Evolutionary conservation across 192 early-diverging fungal species (phyloP), one percentile per base, ranked within the genome.

Genomic region (Rhizophlyctis rosea): DNA sequence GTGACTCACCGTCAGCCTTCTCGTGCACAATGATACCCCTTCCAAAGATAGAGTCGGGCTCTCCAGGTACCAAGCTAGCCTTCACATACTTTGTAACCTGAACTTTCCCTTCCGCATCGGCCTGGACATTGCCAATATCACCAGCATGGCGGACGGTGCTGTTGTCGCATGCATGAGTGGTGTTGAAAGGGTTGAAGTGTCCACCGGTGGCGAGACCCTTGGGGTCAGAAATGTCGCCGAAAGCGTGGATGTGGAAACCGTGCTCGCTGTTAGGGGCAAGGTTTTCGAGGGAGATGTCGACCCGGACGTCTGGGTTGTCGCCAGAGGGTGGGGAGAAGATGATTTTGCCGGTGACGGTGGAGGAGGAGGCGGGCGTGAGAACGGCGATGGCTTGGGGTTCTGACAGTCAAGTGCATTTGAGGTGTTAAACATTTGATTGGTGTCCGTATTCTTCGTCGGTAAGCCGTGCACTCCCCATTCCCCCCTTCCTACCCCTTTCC

Each of bases 121-220:
- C 87, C 23, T 36, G 65, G 50, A 96, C 62, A 78, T 96, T 96
- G 65, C 94, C 94, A 60, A 96, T 86, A 72, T 96, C 94, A 66
- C 94, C 94, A 30, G 84, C 84, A 80, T 96, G 94, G 54, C 91
- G 87, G 33, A 79, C 59, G 54, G 74, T 68, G 69, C 75, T 84
- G 0, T 56, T 57, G 53, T 87, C 87, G 34, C 85, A 90, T 59
- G 92, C 92, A 81, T 96, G 93, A 14, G 81, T 88, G 66, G 80
- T 68, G 39, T 73, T 73, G 69, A 72, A 59, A 59, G 93, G 93
- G 81, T 96, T 96, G 74, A 84, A 96, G 83, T 96, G 94, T 51
- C 71, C 68, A 54, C 91, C 92, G 24, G 91, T 86, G 34, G 89
- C 90, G n/a, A 78, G 85, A 77, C 91, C 93, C 49, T 56, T 34